These are phyloP conservation scores for Starmerella apicola DNA, from an alignment of 805 yeast species.

Conservation along the genomic window DNA sequence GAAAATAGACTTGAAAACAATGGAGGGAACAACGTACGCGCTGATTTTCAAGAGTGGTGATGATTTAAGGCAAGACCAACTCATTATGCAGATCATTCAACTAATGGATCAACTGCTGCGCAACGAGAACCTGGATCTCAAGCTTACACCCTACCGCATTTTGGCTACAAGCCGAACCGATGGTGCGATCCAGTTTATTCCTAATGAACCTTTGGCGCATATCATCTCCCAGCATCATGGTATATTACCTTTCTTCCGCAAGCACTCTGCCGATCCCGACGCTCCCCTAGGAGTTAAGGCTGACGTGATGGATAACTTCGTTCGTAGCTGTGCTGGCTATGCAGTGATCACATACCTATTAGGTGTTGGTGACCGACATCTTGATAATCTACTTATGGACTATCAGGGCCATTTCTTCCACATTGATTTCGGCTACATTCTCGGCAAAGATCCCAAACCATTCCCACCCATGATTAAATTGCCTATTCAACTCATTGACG, in stretches of 20 bases:
- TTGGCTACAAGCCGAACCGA: conserved; percentile 83
- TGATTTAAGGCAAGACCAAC: conserved; percentile 90
- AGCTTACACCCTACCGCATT: conserved; percentile 77
- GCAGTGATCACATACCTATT: conserved; percentile 88
- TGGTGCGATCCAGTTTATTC: conserved; percentile 90
- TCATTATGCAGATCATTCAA: conserved; percentile 84
- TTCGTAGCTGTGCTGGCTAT: conserved; percentile 92
- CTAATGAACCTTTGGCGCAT: conserved; percentile 76
- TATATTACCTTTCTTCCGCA: conserved; percentile 55
- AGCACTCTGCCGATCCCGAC: conserved; percentile 45
- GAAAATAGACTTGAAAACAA: conserved; percentile 62
- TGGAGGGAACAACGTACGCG: conserved; percentile 43
- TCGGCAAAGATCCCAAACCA: conserved; percentile 96
- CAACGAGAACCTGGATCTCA: conserved; percentile 81
- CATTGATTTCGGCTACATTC: conserved; percentile 92
- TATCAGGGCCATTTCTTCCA: conserved; percentile 89
- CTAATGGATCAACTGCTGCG: conserved; percentile 80
- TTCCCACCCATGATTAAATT: conserved; percentile 97
- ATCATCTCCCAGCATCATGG: conserved; percentile 65
- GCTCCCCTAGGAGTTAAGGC: conserved; percentile 35
- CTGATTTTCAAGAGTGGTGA: conserved; percentile 93
- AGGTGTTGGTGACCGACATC: conserved; percentile 96
- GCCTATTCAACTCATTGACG: conserved; percentile 93
- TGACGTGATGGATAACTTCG: conserved; percentile 82
- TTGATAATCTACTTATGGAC: conserved; percentile 73